Conservation (phyloP, 768 basidiomycete genomes). For the Fistulinella prunicolor region DNA sequence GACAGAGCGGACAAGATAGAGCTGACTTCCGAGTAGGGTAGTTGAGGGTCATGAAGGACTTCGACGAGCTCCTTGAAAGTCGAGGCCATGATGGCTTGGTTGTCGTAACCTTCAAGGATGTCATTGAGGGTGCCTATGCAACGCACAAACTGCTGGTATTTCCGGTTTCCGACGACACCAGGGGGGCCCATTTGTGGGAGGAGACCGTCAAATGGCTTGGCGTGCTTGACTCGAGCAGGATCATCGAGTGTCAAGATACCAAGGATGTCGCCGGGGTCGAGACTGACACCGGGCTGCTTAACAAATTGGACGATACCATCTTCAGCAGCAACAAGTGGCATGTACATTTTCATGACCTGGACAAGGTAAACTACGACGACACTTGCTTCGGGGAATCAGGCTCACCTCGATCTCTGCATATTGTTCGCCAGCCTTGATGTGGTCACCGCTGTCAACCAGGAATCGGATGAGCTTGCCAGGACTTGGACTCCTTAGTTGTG, state of each 20-base stretch:
- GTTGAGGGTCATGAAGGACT: constrained; percentile 77
- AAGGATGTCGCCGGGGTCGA: constrained; percentile 95
- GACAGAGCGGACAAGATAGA: constrained; percentile 85
- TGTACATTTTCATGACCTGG: constrained; percentile 99
- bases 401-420: constrained; percentile 97
- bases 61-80: constrained; percentile 85
- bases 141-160: constrained; percentile 79
- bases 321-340: constrained; percentile 93
- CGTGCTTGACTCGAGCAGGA: constrained; percentile 93
- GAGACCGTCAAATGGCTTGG: constrained; percentile 96
- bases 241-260: constrained; percentile 97
- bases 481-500: constrained; percentile 91
- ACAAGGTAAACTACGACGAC: constrained; percentile 1
- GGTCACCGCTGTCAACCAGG: constrained; percentile 95
- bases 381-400: not conserved
- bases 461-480: constrained; percentile 95
- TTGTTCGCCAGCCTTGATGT: constrained; percentile 92
- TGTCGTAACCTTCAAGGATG: constrained; percentile 95
- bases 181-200: constrained; percentile 86
- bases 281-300: constrained; percentile 96
- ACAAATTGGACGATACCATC: constrained; percentile 93
- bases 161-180: constrained; percentile 81
- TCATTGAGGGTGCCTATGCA: constrained; percentile 79
- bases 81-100: constrained; percentile 83
- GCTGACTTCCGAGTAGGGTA: constrained; percentile 83